Base-by-base conservation (phyloP, 108 stramenopile genomes). In the Ochromonas danica region DNA sequence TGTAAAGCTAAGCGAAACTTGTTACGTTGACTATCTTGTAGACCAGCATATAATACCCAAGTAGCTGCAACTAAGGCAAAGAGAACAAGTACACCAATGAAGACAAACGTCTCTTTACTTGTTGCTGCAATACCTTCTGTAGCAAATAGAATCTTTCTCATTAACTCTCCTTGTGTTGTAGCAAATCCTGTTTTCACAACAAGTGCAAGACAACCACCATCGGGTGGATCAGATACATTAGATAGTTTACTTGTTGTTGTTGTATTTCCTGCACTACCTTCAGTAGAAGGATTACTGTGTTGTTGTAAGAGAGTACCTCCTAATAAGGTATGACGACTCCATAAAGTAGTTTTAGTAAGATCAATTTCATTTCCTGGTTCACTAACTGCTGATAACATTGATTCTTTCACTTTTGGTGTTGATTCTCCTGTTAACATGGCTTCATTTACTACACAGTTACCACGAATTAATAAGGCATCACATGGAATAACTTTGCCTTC, bases 361-460 rank as follows among this genome's bases (percentile, higher is more conserved):
- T 67, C 63, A 36, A 33, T 31, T 51, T 51, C 45, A 6, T 22
- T 22, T 61, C 89, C 74, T 28, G 84, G 62, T 74, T 89, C 92
- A 79, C 95, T 96, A 61, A 94, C 82, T 83, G 96, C 93, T 1
- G 96, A 94, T 1, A n/a, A n/a, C 61, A 91, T 74, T 28, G 84
- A 67, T 74, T 89, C 92, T 79, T 96, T 96, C 63, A 94, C 82
- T 83, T 98, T 94, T 1, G 96, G 95, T 1, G 94, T 87, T 38
- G 90, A 91, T 87, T 98, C 97, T 61, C 97, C 97, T 14, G 97
- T 98, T 43, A 98, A 81, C 88, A 96, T 92, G 38, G 97, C 94
- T 88, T 98, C 97, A 84, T 97, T 95, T 17, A 95, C 92, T 22
- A 98, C 94, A 28, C 90, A 91, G 39, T 84, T 83, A 36, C 97